Evolutionary conservation across 805 yeast species (phyloP).

Genomic region (Spathaspora sp.): DNA sequence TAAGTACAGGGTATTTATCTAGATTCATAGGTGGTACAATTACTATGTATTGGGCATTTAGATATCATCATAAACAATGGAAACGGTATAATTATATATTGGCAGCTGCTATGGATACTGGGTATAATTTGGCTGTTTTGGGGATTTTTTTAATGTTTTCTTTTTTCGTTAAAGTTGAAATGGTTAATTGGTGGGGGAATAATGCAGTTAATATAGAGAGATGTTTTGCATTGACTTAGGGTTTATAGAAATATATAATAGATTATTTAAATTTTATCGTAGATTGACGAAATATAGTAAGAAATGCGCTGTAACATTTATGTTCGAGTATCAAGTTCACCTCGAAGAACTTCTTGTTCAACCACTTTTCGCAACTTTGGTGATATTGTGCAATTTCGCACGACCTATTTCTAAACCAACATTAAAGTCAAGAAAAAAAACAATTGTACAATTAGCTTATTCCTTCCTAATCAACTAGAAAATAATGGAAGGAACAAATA

Average conservation of each 20-base stretch:
- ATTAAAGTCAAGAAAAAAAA: not conserved
- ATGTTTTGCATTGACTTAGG: conserved; percentile 35
- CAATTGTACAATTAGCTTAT: not conserved
- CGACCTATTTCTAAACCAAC: not conserved
- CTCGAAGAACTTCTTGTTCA: too few species aligned
- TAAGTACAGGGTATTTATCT: conserved; percentile 47
- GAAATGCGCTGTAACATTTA: not conserved
- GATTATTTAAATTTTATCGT: too few species aligned
- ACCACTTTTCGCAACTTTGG: not conserved
- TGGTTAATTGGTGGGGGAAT: conserved; percentile 52
- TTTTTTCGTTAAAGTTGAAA: conserved; percentile 13
- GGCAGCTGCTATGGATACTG: conserved; percentile 52
- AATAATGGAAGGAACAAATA: not conserved
- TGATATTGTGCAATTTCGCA: not conserved
- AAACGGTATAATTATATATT: conserved; percentile 43
- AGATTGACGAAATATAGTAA: not conserved
- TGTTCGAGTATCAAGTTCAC: too few species aligned
- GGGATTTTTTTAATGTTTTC: conserved; percentile 35
- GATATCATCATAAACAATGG: conserved; percentile 37
- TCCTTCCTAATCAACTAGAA: not conserved
- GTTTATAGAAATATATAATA: not conserved
- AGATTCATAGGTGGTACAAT: conserved; percentile 46
- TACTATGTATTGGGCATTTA: conserved; percentile 43
- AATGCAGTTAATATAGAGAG: conserved; percentile 40
- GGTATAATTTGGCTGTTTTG: conserved; percentile 42